Conservation (phyloP, 2,329 filamentous ascomycete species). For the Aschersonia sp. region DNA sequence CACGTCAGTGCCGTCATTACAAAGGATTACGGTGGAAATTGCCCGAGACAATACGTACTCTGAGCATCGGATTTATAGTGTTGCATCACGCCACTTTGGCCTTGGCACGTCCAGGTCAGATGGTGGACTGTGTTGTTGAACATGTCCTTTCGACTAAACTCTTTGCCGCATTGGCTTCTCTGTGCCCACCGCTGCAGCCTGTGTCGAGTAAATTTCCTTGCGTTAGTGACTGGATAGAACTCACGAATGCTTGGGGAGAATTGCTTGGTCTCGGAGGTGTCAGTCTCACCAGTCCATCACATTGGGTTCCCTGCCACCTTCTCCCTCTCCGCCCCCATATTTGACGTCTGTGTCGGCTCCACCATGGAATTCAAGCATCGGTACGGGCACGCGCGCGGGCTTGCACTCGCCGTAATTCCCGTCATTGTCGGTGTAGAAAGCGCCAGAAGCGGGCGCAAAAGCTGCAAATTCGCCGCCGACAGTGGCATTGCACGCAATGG, state of each 20-base stretch:
- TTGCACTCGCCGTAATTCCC: constrained; percentile 21
- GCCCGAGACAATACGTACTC: constrained; percentile 9
- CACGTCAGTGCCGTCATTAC: not conserved
- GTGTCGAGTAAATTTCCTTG: not conserved
- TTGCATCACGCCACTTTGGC: constrained; percentile 19
- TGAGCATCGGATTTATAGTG: constrained; percentile 29
- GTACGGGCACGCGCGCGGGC: constrained; percentile 20
- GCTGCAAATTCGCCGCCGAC: constrained; percentile 27
- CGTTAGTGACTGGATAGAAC: not conserved
- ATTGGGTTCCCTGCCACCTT: constrained; percentile 23
- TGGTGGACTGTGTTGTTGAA: constrained; percentile 26
- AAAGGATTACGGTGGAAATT: not conserved
- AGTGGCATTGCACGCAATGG: constrained; percentile 25
- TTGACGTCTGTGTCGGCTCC: constrained; percentile 24
- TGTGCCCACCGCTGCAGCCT: not conserved
- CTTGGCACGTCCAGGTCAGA: constrained; percentile 24
- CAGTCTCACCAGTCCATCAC: constrained; percentile 18
- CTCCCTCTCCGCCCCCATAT: constrained; percentile 26
- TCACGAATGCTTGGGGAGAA: not conserved
- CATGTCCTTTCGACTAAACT: constrained; percentile 15
- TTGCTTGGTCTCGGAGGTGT: constrained; percentile 13
- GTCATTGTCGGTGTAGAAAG: constrained; percentile 27
- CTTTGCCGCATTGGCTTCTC: constrained; percentile 14
- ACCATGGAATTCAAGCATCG: constrained; percentile 31
- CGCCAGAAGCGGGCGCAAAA: constrained; percentile 28